Evolutionary conservation across 1,139 yeast genomes (phyloP).

Genomic region (Taiozyma sp.): DNA sequence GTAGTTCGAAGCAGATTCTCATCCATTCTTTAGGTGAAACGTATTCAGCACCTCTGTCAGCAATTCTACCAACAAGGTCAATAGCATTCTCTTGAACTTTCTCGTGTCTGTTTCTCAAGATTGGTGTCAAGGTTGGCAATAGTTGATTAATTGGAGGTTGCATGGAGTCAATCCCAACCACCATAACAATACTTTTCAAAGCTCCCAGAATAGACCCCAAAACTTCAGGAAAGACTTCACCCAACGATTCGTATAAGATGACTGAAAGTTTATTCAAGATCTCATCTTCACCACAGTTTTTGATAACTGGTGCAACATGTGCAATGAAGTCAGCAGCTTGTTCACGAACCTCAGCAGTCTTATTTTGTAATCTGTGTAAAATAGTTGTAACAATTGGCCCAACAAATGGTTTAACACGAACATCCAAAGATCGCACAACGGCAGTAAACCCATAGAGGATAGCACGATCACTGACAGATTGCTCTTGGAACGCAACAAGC

Average conservation of each 20-base stretch:
- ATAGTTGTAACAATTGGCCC: conserved; percentile 72
- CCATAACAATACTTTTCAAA: conserved; percentile 46
- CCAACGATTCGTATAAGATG: conserved; percentile 84
- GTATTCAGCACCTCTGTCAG: conserved; percentile 77
- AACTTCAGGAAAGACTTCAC: conserved; percentile 94
- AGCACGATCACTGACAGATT: conserved; percentile 47
- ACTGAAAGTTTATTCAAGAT: conserved; percentile 66
- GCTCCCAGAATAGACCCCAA: conserved; percentile 82
- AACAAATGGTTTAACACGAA: conserved; percentile 67
- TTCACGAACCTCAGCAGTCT: conserved; percentile 69
- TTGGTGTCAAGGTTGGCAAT: conserved; percentile 87
- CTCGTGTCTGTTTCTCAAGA: conserved; percentile 83
- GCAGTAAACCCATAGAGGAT: conserved; percentile 65
- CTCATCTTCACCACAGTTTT: conserved; percentile 60
- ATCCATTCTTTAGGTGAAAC: conserved; percentile 97
- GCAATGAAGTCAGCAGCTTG: conserved; percentile 82
- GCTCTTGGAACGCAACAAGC: conserved; percentile 82
- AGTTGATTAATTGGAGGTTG: conserved; percentile 85
- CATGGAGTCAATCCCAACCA: conserved; percentile 52
- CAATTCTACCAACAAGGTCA: conserved; percentile 76
- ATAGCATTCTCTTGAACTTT: conserved; percentile 88
- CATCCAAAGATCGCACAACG: conserved; percentile 63
- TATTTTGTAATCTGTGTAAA: conserved; percentile 70
- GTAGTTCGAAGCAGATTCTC: conserved; percentile 87
- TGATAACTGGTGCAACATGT: conserved; percentile 63